A percentile compares a stretch with the other conserved stretches of the same genome.
Conservation (phyloP, 495 filamentous ascomycete species). For the Hypomontagnella monticulosa region DNA sequence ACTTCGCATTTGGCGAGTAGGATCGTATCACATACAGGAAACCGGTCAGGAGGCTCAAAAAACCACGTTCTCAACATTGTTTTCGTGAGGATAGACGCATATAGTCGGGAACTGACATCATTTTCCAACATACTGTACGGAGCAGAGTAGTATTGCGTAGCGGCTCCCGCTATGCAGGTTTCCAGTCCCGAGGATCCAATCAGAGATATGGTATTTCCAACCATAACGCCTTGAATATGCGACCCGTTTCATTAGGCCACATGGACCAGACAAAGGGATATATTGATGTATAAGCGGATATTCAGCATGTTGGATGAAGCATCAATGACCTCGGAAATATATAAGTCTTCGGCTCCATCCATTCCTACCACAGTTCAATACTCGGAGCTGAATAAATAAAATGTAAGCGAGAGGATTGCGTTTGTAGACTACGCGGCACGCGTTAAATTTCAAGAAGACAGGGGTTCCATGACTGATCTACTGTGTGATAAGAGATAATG, state of each 20-base stretch:
- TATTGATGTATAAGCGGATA: not conserved
- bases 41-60: not conserved
- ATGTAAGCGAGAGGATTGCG: too few species aligned
- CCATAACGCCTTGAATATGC: conserved; percentile 2
- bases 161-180: conserved; percentile 24
- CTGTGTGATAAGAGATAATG: conserved; percentile 20
- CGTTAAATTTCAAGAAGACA: not conserved
- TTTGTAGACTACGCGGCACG: too few species aligned
- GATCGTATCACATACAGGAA: not conserved
- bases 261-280: not conserved
- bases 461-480: conserved; percentile 7
- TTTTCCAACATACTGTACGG: conserved; percentile 16
- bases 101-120: conserved; percentile 37
- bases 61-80: not conserved
- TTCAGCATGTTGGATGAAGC: not conserved
- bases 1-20: too few species aligned
- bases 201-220: conserved; percentile 33
- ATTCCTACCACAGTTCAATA: too few species aligned
- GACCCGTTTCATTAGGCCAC: conserved; percentile 6
- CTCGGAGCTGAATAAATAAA: too few species aligned
- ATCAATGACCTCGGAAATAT: not conserved
- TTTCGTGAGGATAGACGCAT: not conserved
- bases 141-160: conserved; percentile 21
- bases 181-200: conserved; percentile 25
- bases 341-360: not conserved